Base-by-base conservation (phyloP, 192 early-diverging fungal genomes). In the Powellomyces hirtus region DNA sequence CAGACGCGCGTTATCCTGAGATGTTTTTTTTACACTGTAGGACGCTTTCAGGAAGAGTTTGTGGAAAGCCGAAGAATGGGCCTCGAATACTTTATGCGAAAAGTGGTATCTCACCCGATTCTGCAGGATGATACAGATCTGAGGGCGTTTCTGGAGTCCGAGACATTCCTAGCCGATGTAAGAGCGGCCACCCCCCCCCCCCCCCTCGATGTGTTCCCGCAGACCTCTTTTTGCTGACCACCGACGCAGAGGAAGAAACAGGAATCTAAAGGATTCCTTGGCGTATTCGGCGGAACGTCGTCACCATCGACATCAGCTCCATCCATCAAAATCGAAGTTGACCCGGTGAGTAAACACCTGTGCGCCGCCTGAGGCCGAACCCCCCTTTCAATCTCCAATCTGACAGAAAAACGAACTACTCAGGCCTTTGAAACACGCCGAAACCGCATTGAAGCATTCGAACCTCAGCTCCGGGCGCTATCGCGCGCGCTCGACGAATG, bases 41-140 rank as follows among this genome's bases (percentile, higher is more conserved):
- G 90, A 14, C 89, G 96, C 24, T 98, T 98, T 64, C 89, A 94
- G 70, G 91, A 96, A 73, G 94, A 95, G 61, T 98, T 98, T 86
- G 88, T 98, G 13, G 94, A 98, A 74, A 85, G 83, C 38, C 84
- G 96, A 13, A 84, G 94, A 1, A 80, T 84, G 34, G 92, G 88
- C 0, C 80, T 98, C 22, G 93, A 96, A 74, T 83, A 86, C 61
- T 94, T 92, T 79, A 69, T 96, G 31, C 71, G 74, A n/a, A 90
- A 91, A 61, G 89, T 95, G 38, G 86, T 82, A 18, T 75, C 81
- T 13, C 96, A 98, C 66, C 90, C 89, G 6, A 84, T 89, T 64
- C 78, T 98, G 22, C 90, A 92, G 76, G 81, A 84, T 11, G 91
- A 95, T 75, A 85, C 87, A 7, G 91, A 91, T 68, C 80, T 98